Base-by-base conservation (phyloP, 108 stramenopile genomes). In the Fistulifera pelliculosa region DNA sequence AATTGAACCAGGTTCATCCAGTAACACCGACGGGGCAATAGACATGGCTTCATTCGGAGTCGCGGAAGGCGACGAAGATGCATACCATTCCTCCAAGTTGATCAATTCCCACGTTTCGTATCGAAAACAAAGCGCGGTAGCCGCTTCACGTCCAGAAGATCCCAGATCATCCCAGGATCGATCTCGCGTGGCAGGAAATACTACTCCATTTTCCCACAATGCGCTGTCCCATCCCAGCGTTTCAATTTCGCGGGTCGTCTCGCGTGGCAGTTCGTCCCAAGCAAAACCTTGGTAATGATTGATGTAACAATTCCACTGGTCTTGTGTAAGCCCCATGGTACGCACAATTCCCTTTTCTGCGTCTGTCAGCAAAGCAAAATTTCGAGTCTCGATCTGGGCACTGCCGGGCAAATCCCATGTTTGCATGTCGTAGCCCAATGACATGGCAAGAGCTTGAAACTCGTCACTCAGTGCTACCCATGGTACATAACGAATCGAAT, bases 231-330 rank as follows among this genome's bases (percentile, higher is more conserved):
- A 45, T 18, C 39, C 55, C 39, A 56, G 39, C 14, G 55, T 40
- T 18, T 18, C 40, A 11, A 21, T 41, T n/a, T 56, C 3, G 15
- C 2, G 55, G 22, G 22, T 23, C 10, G 41, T 22, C 1, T 65
- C 50, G 21, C 4, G 21, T 45, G 19, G 21, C 39, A 41, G 1
- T 25, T 26, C 31, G 11, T 21, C 21, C 44, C 44, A 45, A 11
- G 17, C 44, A 45, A 8, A 45, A 4, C 44, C 44, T 21, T 21
- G 19, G 44, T 60, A 52, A 27, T 53, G 73, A 28, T 74, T 65
- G 38, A 74, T 70, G 40, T 66, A 74, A 41, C 73, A 74, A 42
- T 74, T 64, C 68, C 69, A 74, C 2, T 52, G 38, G 5, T 4
- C 55, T 26, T 56, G 6, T 10, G 55, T 40, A 22, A 18, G 41